Percentiles rank a stretch among this genome's conserved stretches.
Conservation (phyloP, 1,284 basidiomycete genomes). For the Sporisorium graminicola region DNA sequence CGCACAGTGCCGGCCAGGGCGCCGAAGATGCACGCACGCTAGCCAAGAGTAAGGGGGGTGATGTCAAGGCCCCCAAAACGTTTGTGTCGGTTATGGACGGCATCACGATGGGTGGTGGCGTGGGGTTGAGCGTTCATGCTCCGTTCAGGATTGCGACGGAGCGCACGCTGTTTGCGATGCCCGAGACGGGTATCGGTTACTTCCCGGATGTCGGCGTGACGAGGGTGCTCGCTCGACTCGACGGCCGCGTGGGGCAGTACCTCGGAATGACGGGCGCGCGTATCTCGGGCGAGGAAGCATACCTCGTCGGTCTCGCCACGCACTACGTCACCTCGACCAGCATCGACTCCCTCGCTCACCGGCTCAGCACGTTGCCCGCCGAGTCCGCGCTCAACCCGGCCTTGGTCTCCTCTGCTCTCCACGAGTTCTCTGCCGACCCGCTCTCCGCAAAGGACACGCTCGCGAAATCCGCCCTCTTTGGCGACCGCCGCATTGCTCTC, state of each 20-base stretch:
- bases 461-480: slow-evolving; percentile 56
- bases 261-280: slow-evolving; percentile 83
- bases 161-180: slow-evolving; percentile 90
- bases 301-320: slow-evolving; percentile 64
- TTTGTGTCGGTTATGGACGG: slow-evolving; percentile 83
- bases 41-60: slow-evolving; percentile 40
- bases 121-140: slow-evolving; percentile 88
- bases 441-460: slow-evolving; percentile 40
- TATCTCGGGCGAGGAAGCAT: slow-evolving; percentile 64
- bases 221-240: slow-evolving; percentile 87
- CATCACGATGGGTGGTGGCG: slow-evolving; percentile 90
- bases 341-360: slow-evolving; percentile 55
- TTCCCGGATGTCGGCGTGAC: slow-evolving; percentile 91
- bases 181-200: slow-evolving; percentile 72
- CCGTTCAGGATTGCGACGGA: slow-evolving; percentile 94
- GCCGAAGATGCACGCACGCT: slow-evolving; percentile 43
- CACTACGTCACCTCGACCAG: slow-evolving; percentile 58
- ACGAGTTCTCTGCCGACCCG: slow-evolving; percentile 61
- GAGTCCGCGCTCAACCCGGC: slow-evolving; percentile 44
- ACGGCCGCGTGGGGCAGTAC: slow-evolving; percentile 92
- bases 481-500: slow-evolving; percentile 60
- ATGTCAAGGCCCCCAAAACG: slow-evolving; percentile 73
- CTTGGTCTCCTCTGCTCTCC: slow-evolving; percentile 47
- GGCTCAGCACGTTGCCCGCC: slow-evolving; percentile 54
- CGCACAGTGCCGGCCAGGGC: slow-evolving; percentile 73